phyloP scores from a whole-genome alignment of 2,329 filamentous ascomycete species.

The Diplodia scrobiculata region DNA sequence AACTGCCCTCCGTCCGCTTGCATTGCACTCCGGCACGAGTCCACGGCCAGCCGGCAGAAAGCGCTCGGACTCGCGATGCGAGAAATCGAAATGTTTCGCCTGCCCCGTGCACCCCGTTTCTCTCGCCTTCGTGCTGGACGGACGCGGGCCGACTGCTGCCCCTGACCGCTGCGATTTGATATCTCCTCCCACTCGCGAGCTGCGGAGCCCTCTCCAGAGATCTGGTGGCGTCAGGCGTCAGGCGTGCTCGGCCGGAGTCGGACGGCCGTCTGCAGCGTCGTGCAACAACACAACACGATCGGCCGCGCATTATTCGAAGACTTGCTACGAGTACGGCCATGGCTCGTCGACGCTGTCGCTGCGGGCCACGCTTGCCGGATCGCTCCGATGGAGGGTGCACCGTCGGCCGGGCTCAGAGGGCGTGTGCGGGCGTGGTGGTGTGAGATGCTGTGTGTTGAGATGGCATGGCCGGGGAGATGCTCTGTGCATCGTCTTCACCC shows the following conservation, averaged over 20 bases:
- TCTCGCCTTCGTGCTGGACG: not conserved
- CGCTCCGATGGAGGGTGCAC: not conserved
- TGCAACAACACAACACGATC: conserved; percentile 2
- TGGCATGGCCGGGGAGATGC: conserved; percentile 7
- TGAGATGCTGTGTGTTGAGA: not conserved
- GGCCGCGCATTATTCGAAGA: too few relatives aligned
- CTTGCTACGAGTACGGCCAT: not conserved
- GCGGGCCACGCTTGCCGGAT: conserved; percentile 3
- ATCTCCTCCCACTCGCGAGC: not conserved
- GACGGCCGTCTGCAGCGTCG: not conserved
- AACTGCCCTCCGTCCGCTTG: not conserved
- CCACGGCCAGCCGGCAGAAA: not conserved
- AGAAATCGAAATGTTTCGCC: conserved; percentile 23
- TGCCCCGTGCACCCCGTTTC: conserved; percentile 12
- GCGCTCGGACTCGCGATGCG: conserved; percentile 10
- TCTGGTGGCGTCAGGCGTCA: conserved; percentile 24
- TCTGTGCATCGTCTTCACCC: conserved; percentile 17
- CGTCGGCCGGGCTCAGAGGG: not conserved
- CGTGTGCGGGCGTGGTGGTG: conserved; percentile 10
- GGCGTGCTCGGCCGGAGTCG: conserved; percentile 2
- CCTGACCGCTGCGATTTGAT: not conserved
- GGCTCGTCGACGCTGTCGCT: not conserved
- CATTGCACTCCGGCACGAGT: conserved; percentile 1
- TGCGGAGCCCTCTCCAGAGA: not conserved
- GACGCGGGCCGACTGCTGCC: not conserved